These are phyloP conservation scores for Rosa chinensis DNA, from an alignment of 306 rosid genomes.

Conservation along the genomic window DNA sequence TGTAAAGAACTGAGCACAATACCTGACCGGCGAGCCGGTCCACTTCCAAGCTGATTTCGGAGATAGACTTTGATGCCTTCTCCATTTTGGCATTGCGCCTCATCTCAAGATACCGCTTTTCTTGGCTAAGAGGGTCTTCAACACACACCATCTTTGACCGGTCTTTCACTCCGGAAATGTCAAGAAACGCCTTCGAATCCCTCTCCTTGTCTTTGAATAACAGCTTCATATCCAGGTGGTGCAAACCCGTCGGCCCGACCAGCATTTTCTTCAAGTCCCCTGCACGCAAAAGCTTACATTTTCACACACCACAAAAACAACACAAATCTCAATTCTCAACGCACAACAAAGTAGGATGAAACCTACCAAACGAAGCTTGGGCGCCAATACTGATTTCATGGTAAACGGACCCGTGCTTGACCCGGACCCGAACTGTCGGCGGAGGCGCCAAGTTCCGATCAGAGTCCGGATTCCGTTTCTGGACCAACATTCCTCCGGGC, in stretches of 20 bases:
- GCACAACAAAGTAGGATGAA: not conserved
- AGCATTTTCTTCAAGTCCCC: conserved; percentile 95
- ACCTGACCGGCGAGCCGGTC: conserved; percentile 86
- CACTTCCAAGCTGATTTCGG: conserved; percentile 84
- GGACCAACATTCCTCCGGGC: conserved; percentile 99
- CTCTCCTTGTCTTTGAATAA: conserved; percentile 84
- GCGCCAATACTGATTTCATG: conserved; percentile 81
- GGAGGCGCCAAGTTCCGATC: conserved; percentile 61
- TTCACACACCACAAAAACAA: conserved; percentile 1
- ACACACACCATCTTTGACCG: conserved; percentile 69
- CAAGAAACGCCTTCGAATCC: conserved; percentile 88
- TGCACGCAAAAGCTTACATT: conserved; percentile 19
- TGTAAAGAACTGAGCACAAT: not conserved
- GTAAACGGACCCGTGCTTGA: conserved; percentile 72
- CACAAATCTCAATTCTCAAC: not conserved
- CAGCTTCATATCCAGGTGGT: conserved; percentile 90
- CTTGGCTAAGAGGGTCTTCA: conserved; percentile 93
- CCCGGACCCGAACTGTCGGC: conserved; percentile 73
- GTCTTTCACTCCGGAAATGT: conserved; percentile 74
- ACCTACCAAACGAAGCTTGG: conserved; percentile 81
- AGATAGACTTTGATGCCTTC: conserved; percentile 77
- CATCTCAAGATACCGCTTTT: conserved; percentile 72
- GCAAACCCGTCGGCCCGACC: conserved; percentile 81
- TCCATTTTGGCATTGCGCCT: conserved; percentile 84
- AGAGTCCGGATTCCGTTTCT: conserved; percentile 60